Base-by-base conservation (phyloP, 2,329 filamentous ascomycete species). In the Aspergillus sp. region DNA sequence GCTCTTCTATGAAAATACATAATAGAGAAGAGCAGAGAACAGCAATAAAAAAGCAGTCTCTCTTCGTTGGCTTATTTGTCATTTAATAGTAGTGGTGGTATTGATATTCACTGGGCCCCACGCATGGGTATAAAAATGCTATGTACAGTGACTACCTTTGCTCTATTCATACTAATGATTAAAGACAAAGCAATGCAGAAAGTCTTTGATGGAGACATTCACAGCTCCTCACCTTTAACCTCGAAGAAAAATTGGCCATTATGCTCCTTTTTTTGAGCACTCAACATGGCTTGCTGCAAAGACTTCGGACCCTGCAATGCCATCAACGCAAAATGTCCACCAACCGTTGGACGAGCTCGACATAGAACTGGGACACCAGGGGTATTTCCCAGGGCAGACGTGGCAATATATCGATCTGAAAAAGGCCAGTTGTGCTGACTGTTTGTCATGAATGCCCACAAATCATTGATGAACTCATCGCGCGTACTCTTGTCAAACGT, bases 381-480 rank as follows among this genome's bases (percentile, higher is more conserved):
- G 12, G 55, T 57, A 42, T 58, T 50, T 1, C 64, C 63, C 32
- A 60, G 55, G 3, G 54, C 54, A 5, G 65, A 66, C 7, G 59
- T 63, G 10, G 68, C 63, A 38, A 66, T 60, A 53, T 72, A 73
- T 7, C 67, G 65, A 57, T 73, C 71, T 30, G 68, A 66, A 47
- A 75, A 74, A 0, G 71, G 71, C 59, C 63, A 70, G n/a, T 60
- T 61, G 47, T 73, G 72, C 46, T 68, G 62, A 6, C 67, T 65
- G 46, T 71, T 73, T n/a, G 61, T 64, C 53, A 73, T 65, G 48
- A 66, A 74, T 0, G 60, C 61, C 59, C 68, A 69, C n/a, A 72
- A 52, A 45, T 71, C 67, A 49, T 71, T 55, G 23, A 73, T 60
- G 35, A 72, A 68, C 57, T 64, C 56, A 22, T 55, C 52, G 5